These are phyloP conservation scores for Penicillium janthinellum DNA, from an alignment of 2,329 filamentous ascomycete genomes.

Conservation along the genomic window DNA sequence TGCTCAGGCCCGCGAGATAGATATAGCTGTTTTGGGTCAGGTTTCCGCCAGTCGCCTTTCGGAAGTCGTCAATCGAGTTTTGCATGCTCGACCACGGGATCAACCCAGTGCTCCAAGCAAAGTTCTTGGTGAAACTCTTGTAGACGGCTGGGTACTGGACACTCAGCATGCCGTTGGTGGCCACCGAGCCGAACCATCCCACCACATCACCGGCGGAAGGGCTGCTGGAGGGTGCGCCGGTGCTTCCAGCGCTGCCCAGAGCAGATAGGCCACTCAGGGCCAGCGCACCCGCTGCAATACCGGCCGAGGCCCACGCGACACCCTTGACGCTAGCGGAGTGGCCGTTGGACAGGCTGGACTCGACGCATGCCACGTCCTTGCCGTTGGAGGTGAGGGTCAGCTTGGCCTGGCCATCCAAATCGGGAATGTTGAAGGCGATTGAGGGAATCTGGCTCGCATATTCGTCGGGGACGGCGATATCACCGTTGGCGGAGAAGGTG, in stretches of 20 bases:
- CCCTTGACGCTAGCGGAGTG: constrained; percentile 75
- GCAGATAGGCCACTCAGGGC: constrained; percentile 72
- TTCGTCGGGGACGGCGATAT: constrained; percentile 68
- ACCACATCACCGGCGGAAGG: constrained; percentile 85
- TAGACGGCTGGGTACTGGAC: constrained; percentile 87
- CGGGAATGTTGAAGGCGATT: constrained; percentile 88
- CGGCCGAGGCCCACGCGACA: constrained; percentile 80
- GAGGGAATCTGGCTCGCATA: constrained; percentile 76
- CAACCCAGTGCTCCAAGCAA: constrained; percentile 85
- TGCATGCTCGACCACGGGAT: constrained; percentile 83
- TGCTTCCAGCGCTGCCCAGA: constrained; percentile 60
- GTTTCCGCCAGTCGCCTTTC: constrained; percentile 79
- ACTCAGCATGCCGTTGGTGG: constrained; percentile 94
- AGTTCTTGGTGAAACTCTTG: constrained; percentile 87
- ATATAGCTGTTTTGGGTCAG: constrained; percentile 76
- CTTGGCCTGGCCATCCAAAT: constrained; percentile 83
- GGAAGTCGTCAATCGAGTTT: constrained; percentile 79
- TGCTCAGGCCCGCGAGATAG: constrained; percentile 74
- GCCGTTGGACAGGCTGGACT: constrained; percentile 81
- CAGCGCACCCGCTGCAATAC: constrained; percentile 82
- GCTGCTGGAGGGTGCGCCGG: constrained; percentile 67
- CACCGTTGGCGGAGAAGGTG: constrained; percentile 71
- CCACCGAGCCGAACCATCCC: constrained; percentile 91
- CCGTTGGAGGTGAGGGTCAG: constrained; percentile 68
- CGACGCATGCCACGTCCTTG: constrained; percentile 75